phyloP scores from a whole-genome alignment of 176 grass and related monocot species.

The Typha latifolia region DNA sequence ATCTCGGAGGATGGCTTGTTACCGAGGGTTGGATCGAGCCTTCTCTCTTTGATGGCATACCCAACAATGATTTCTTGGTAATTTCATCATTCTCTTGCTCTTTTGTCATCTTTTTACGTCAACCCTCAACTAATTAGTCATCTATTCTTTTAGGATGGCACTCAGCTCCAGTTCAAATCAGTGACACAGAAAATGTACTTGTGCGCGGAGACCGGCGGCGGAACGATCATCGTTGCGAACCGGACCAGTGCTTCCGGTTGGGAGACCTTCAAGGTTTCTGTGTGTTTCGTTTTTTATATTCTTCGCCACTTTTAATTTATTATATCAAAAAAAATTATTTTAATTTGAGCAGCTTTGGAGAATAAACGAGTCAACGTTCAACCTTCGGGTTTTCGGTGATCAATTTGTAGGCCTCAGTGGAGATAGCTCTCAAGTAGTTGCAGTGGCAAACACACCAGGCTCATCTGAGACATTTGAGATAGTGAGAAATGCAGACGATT shows the following conservation, averaged over 20 bases:
- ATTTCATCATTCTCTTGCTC: too few relatives aligned
- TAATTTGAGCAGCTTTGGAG: slow-evolving; percentile 46
- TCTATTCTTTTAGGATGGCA: slow-evolving; percentile 41
- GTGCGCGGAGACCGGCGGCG: slow-evolving; percentile 46
- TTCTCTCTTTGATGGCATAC: slow-evolving; percentile 52
- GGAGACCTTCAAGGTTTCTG: slow-evolving; percentile 78
- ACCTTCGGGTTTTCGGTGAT: slow-evolving; percentile 25
- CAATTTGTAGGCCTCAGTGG: slow-evolving; percentile 43
- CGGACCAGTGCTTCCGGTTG: slow-evolving; percentile 34
- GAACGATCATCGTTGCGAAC: slow-evolving; percentile 35
- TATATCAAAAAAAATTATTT: background rate
- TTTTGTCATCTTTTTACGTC: too few relatives aligned
- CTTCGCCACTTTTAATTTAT: background rate
- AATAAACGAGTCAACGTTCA: slow-evolving; percentile 39
- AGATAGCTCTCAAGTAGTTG: slow-evolving; percentile 11
- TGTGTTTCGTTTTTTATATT: background rate
- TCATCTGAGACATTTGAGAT: slow-evolving; percentile 40
- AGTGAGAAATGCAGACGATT: slow-evolving; percentile 23
- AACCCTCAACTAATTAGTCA: too few relatives aligned
- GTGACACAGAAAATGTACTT: slow-evolving; percentile 30
- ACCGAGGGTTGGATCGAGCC: slow-evolving; percentile 73
- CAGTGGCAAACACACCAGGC: slow-evolving; percentile 22
- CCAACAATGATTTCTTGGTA: slow-evolving; percentile 57
- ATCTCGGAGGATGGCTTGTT: slow-evolving; percentile 63
- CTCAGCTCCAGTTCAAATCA: slow-evolving; percentile 62